A percentile compares a stretch with the other conserved stretches of the same genome.
These are phyloP conservation scores for Pyricularia grisea DNA, from an alignment of 2,329 filamentous ascomycete genomes.

Conservation along the genomic window DNA sequence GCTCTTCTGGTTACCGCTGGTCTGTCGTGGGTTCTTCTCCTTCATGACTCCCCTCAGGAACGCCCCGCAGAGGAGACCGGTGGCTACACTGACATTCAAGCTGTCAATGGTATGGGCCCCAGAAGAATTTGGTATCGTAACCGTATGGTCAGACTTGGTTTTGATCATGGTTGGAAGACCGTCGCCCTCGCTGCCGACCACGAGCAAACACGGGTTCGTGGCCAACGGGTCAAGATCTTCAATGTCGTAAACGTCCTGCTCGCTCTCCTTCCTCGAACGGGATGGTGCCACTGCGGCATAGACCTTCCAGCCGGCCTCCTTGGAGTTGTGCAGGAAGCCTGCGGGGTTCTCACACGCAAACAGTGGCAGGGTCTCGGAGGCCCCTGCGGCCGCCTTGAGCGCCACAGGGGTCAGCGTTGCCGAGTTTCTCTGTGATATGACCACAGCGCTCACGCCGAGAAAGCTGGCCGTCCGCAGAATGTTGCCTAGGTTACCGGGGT, in stretches of 20 bases:
- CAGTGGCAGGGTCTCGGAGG: slow-evolving; percentile 69
- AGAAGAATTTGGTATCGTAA: slow-evolving; percentile 53
- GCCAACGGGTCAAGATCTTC: slow-evolving; percentile 42
- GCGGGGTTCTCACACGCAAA: slow-evolving; percentile 59
- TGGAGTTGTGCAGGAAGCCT: slow-evolving; percentile 61
- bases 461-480: slow-evolving; percentile 85
- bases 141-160: slow-evolving; percentile 53
- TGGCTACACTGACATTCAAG: slow-evolving; percentile 86
- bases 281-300: slow-evolving; percentile 60
- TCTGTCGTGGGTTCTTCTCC: neutral
- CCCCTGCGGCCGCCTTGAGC: slow-evolving; percentile 81
- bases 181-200: slow-evolving; percentile 74
- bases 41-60: slow-evolving; percentile 43
- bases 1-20: neutral
- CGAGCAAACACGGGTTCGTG: slow-evolving; percentile 61
- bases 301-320: slow-evolving; percentile 67
- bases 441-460: slow-evolving; percentile 78
- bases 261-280: slow-evolving; percentile 26
- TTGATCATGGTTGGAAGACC: slow-evolving; percentile 59
- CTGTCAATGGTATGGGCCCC: slow-evolving; percentile 62
- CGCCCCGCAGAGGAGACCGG: slow-evolving; percentile 63
- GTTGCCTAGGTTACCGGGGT: slow-evolving; percentile 83
- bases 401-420: slow-evolving; percentile 68
- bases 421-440: slow-evolving; percentile 63
- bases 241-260: slow-evolving; percentile 39